phyloP scores from a whole-genome alignment of 2,329 filamentous ascomycete genomes.

The Phyllosticta capitalensis region DNA sequence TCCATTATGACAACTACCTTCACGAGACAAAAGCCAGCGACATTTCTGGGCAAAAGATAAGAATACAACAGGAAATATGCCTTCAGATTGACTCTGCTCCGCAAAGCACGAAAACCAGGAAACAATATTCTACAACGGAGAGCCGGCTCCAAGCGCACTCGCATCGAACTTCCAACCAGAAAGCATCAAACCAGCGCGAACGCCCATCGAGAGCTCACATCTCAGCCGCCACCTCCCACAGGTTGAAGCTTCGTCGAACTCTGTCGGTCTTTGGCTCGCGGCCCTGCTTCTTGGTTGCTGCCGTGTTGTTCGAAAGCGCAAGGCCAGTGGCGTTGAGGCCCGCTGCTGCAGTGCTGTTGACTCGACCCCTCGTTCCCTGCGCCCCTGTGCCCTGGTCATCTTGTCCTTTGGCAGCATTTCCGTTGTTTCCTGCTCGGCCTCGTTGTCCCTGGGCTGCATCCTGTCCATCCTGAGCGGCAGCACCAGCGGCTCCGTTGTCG shows the following conservation, averaged over 20 bases:
- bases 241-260: neutral
- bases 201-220: neutral
- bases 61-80: neutral
- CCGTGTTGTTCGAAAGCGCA: neutral
- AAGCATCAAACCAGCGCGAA: neutral
- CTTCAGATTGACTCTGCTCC: neutral
- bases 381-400: conserved; percentile 15
- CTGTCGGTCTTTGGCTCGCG: neutral
- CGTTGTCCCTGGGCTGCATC: neutral
- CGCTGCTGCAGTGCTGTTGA: neutral
- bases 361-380: neutral
- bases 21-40: neutral
- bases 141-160: neutral
- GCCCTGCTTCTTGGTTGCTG: neutral
- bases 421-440: neutral
- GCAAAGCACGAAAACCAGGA: neutral
- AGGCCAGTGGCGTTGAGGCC: neutral
- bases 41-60: neutral
- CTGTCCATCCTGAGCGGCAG: neutral
- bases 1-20: neutral
- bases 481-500: neutral
- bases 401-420: neutral
- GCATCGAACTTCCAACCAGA: neutral
- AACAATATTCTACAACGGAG: neutral
- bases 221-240: neutral